phyloP scores from a whole-genome alignment of 352 stramenopile species.

The Pythium folliculosum region DNA sequence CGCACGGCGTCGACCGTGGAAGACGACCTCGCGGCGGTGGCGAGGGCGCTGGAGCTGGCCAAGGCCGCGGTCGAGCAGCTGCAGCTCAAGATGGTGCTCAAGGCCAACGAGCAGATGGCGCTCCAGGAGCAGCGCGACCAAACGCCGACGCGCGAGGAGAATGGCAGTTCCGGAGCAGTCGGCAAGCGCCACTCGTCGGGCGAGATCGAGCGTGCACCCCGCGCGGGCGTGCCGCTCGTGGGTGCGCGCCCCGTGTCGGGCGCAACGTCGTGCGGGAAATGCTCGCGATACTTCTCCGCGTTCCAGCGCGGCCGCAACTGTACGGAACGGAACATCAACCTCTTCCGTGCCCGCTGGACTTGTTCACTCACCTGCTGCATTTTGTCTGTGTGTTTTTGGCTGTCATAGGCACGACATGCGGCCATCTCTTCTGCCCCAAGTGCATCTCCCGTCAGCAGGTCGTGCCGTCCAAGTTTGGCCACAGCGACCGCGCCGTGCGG shows the following conservation, averaged over 20 bases:
- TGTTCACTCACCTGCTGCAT: not conserved
- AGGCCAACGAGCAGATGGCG: slow-evolving; percentile 47
- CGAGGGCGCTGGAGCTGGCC: slow-evolving; percentile 51
- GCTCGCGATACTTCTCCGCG: slow-evolving; percentile 64
- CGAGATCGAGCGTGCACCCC: slow-evolving; percentile 8
- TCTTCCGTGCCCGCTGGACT: not conserved
- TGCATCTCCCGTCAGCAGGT: slow-evolving; percentile 58
- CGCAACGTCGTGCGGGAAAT: slow-evolving; percentile 49
- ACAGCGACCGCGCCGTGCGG: slow-evolving; percentile 46
- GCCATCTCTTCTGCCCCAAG: slow-evolving; percentile 65
- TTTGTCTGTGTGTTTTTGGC: not conserved
- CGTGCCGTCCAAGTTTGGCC: slow-evolving; percentile 61
- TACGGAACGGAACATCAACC: slow-evolving; percentile 5
- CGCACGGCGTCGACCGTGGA: slow-evolving; percentile 21
- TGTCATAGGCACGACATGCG: slow-evolving; percentile 36
- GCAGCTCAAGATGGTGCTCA: slow-evolving; percentile 54
- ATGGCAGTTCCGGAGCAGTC: not conserved
- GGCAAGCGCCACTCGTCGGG: slow-evolving; percentile 7
- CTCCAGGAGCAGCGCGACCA: slow-evolving; percentile 34
- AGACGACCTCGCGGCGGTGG: slow-evolving; percentile 30
- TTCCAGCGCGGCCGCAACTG: slow-evolving; percentile 73
- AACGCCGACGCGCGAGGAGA: slow-evolving; percentile 15
- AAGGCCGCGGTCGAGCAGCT: slow-evolving; percentile 62
- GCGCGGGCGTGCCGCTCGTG: slow-evolving; percentile 43
- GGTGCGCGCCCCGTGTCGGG: slow-evolving; percentile 32